phyloP scores from a whole-genome alignment of 768 basidiomycete genomes.

The Amanita inopinata region DNA sequence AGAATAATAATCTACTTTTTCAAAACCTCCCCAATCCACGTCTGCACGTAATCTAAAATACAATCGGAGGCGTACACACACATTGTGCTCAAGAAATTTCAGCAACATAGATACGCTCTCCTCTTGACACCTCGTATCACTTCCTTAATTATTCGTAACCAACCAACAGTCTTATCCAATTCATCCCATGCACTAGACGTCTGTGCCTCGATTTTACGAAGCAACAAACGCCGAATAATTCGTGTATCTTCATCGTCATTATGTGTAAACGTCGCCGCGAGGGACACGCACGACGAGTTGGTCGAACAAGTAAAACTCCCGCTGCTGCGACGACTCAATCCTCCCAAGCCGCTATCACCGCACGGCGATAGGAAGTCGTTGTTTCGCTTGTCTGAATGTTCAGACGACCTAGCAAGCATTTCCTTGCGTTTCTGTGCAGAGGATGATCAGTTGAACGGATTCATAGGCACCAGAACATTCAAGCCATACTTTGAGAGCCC shows the following conservation, averaged over 20 bases:
- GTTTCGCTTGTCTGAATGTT: too few relatives aligned
- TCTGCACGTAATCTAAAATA: neutral
- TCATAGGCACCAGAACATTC: neutral
- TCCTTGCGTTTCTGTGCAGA: constrained; percentile 36
- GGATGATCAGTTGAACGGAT: neutral
- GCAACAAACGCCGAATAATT: constrained; percentile 49
- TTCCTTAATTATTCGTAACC: constrained; percentile 58
- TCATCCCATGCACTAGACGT: constrained; percentile 50
- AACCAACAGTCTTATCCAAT: constrained; percentile 46
- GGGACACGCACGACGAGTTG: constrained; percentile 34
- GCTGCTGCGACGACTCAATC: constrained; percentile 11
- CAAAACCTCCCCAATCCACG: neutral
- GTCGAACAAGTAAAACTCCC: constrained; percentile 18
- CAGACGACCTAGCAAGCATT: constrained; percentile 34
- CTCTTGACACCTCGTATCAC: constrained; percentile 49
- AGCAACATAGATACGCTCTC: constrained; percentile 30
- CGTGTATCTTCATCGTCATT: constrained; percentile 57
- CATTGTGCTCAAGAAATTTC: neutral
- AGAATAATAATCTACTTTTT: neutral
- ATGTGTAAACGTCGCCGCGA: constrained; percentile 32
- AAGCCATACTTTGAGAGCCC: constrained; percentile 41
- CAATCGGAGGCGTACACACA: neutral
- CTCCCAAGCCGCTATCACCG: too few relatives aligned
- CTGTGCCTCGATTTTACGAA: constrained; percentile 53
- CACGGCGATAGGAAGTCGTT: too few relatives aligned